phyloP scores from a whole-genome alignment of 805 yeast species.

The Wickerhamiella australiensis region DNA sequence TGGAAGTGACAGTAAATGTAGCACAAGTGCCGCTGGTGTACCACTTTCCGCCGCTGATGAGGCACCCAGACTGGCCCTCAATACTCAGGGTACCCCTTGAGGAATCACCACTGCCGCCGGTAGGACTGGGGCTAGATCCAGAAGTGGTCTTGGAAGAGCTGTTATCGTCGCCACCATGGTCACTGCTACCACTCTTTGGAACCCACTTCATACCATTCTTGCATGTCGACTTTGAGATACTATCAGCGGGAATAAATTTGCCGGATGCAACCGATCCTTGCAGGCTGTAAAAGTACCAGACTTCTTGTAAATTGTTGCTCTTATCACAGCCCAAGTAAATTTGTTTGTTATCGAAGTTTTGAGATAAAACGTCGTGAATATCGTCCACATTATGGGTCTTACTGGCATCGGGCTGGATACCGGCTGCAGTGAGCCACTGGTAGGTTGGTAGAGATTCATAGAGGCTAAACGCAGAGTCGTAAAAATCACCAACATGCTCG shows the following conservation, averaged over 20 bases:
- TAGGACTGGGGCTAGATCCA: conserved; percentile 14
- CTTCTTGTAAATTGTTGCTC: conserved; percentile 40
- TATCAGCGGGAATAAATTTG: conserved; percentile 49
- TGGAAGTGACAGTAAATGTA: conserved; percentile 44
- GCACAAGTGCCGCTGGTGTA: conserved; percentile 76
- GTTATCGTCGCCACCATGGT: conserved; percentile 22
- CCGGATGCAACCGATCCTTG: conserved; percentile 62
- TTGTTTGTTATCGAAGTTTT: conserved; percentile 36
- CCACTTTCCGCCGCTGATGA: conserved; percentile 81
- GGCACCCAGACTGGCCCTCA: conserved; percentile 51
- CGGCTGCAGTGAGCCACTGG: conserved; percentile 49
- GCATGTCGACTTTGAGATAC: conserved; percentile 43
- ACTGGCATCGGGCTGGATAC: conserved; percentile 55
- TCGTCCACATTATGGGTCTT: conserved; percentile 42
- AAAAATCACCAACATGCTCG: conserved; percentile 55
- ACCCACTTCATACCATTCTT: conserved; percentile 60
- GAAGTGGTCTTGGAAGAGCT: conserved; percentile 27
- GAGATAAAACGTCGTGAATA: conserved; percentile 27
- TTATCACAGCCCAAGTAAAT: conserved; percentile 49
- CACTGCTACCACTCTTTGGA: conserved; percentile 45
- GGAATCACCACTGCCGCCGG: conserved; percentile 71
- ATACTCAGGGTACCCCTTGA: conserved; percentile 38
- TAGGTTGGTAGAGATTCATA: conserved; percentile 54
- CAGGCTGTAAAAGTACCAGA: conserved; percentile 73
- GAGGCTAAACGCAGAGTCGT: conserved; percentile 44